Base-by-base conservation (phyloP, 805 yeast genomes). In the Candida berthetii region DNA sequence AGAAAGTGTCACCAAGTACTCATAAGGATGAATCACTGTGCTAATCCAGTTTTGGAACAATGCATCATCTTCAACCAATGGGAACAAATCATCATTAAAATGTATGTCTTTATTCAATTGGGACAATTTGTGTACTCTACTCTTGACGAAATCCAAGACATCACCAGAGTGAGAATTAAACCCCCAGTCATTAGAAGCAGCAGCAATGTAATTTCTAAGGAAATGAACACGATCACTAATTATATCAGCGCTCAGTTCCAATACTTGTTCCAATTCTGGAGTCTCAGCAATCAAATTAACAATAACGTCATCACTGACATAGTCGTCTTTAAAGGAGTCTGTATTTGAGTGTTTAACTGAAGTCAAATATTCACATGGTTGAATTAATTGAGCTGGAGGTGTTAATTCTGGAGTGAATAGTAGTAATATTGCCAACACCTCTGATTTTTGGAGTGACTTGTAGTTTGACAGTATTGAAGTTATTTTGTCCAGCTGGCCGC, bases 21-120 rank as follows among this genome's bases (percentile, higher is more conserved):
- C 46, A 39, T 59, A 50, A 3, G 69, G 69, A 24, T 49, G 38
- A 1, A 62, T 31, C 3, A 57, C 45, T 1, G 60, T 60, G 16
- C 49, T 28, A 9, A 57, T 38, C 68, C 68, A 62, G 20, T 31
- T 28, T 7, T 35, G 16, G 22, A 57, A 51, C 1, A 42, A 36
- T 2, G 17, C 15, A 20, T 40, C 38, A 3, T 38, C 20, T 3
- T 42, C 38, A 0, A 50, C 37, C 3, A 33, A 20, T 4, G 35
- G 22, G 55, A 64, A 60, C 27, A 65, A 39, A 1, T 48, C 43
- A 22, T 47, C 47, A 35, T 54, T 53, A 18, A 47, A 48, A 18
- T 32, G 27, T 3, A 42, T 27, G 10, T 37, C 44, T 8, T 38
- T 14, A 15, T 32, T 15, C 7, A 35, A 7, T 4, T n/a, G 5